Evolutionary conservation across 345 rosid genomes (phyloP).

Genomic region (Melaleuca quinquenervia): DNA sequence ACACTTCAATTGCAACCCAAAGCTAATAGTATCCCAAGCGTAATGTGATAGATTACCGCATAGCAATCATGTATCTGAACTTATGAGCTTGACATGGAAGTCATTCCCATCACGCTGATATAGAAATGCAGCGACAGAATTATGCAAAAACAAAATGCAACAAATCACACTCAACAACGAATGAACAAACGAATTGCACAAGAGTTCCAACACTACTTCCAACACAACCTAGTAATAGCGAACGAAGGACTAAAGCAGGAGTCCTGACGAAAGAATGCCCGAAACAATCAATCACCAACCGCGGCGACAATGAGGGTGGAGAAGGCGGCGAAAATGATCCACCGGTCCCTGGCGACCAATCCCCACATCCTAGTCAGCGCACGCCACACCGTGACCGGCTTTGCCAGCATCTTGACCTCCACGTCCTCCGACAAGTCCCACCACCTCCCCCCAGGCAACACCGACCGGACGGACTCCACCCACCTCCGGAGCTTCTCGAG

Average conservation of each 20-base stretch:
- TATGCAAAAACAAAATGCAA: not conserved
- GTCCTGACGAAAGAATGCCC: not conserved
- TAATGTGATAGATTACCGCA: not conserved
- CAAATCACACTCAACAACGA: not conserved
- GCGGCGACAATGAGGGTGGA: constrained; percentile 76
- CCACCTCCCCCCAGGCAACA: constrained; percentile 90
- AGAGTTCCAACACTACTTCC: not conserved
- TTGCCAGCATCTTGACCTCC: constrained; percentile 44
- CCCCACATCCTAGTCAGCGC: constrained; percentile 87
- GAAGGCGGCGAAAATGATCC: constrained; percentile 78
- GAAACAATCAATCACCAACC: constrained; percentile 21
- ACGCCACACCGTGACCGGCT: constrained; percentile 79
- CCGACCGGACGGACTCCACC: constrained; percentile 34
- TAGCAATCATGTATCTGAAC: not conserved
- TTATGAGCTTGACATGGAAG: not conserved
- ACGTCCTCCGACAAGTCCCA: constrained; percentile 77
- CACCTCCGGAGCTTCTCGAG: constrained; percentile 36
- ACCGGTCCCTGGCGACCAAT: constrained; percentile 72
- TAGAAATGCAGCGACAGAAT: not conserved
- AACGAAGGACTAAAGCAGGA: not conserved
- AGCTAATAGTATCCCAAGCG: not conserved
- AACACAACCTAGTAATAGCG: not conserved
- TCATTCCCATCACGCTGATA: not conserved
- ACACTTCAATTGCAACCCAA: not conserved
- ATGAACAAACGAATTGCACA: not conserved